Conservation (phyloP, 805 yeast genomes). For the Ogataea thermomethanolica region DNA sequence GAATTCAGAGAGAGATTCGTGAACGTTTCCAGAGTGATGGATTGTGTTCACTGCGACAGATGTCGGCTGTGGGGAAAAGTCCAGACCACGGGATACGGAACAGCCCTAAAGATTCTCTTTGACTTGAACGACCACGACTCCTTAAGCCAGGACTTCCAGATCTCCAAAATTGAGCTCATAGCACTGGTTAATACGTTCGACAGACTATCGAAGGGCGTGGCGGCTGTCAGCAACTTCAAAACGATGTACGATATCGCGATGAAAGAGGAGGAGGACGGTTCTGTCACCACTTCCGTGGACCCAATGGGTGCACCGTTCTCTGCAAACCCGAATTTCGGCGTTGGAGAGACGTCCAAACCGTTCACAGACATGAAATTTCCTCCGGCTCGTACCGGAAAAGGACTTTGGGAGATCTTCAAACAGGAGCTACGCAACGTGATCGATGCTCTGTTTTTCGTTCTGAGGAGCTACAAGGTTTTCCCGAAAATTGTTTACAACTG, state of each 20-base stretch:
- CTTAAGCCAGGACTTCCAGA: slow-evolving; percentile 33
- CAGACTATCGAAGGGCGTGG: slow-evolving; percentile 80
- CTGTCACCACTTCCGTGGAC: slow-evolving; percentile 44
- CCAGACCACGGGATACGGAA: slow-evolving; percentile 96
- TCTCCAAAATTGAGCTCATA: slow-evolving; percentile 74
- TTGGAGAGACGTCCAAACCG: background rate
- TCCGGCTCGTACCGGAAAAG: slow-evolving; percentile 12
- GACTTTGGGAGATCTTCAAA: slow-evolving; percentile 41
- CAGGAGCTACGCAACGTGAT: slow-evolving; percentile 49
- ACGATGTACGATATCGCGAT: slow-evolving; percentile 41
- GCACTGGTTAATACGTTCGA: slow-evolving; percentile 92
- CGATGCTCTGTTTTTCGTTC: slow-evolving; percentile 62
- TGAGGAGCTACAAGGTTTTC: slow-evolving; percentile 61
- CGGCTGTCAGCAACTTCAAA: slow-evolving; percentile 70
- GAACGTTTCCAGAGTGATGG: slow-evolving; percentile 91
- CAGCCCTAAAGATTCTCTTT: slow-evolving; percentile 86
- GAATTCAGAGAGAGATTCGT: slow-evolving; percentile 84
- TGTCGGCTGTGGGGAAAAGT: slow-evolving; percentile 98
- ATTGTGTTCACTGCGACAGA: slow-evolving; percentile 97
- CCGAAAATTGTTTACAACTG: slow-evolving; percentile 60
- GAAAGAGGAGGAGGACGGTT: slow-evolving; percentile 26
- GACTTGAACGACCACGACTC: slow-evolving; percentile 46
- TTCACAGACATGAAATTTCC: slow-evolving; percentile 27
- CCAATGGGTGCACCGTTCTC: slow-evolving; percentile 36
- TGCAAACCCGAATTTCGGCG: background rate